Evolutionary conservation across 225 moss, liverwort and hornwort genomes (phyloP).

Genomic region (Ulota crispa): DNA sequence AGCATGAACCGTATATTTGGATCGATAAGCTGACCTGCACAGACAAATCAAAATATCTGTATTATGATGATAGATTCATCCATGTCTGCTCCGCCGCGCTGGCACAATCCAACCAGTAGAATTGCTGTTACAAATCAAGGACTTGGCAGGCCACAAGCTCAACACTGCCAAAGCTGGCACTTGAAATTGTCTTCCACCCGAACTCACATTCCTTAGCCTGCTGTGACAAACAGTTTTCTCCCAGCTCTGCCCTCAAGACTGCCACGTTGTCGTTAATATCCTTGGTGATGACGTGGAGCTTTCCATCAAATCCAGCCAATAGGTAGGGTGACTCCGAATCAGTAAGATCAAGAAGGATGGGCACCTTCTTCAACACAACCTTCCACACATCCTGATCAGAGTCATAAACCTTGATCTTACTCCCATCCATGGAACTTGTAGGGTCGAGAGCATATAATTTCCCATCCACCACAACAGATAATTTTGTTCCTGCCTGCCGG

Average conservation of each 20-base stretch:
- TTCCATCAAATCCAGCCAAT: constrained; percentile 83
- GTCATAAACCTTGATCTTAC: constrained; percentile 97
- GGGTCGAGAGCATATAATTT: constrained; percentile 93
- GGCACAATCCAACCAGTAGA: constrained; percentile 10
- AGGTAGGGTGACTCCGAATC: constrained; percentile 96
- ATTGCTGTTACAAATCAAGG: constrained; percentile 59
- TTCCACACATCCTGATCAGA: constrained; percentile 91
- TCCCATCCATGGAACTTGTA: constrained; percentile 92
- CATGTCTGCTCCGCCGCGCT: not conserved
- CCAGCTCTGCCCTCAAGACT: constrained; percentile 84
- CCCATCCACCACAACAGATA: constrained; percentile 89
- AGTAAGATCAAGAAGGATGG: constrained; percentile 82
- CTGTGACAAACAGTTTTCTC: constrained; percentile 34
- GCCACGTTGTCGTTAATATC: constrained; percentile 80
- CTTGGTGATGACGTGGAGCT: constrained; percentile 93
- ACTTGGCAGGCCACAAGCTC: constrained; percentile 98
- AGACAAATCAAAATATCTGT: not conserved
- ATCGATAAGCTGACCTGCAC: constrained; percentile 18
- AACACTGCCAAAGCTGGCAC: constrained; percentile 79
- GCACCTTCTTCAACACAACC: constrained; percentile 91
- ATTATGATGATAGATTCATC: not conserved
- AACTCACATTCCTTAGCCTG: constrained; percentile 51
- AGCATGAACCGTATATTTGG: constrained; percentile 23
- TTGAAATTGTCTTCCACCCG: constrained; percentile 87
- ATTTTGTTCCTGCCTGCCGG: constrained; percentile 93